Percentiles rank a stretch among this genome's conserved stretches.
Conservation (phyloP, 306 rosid species). For the Arachis stenosperma region DNA sequence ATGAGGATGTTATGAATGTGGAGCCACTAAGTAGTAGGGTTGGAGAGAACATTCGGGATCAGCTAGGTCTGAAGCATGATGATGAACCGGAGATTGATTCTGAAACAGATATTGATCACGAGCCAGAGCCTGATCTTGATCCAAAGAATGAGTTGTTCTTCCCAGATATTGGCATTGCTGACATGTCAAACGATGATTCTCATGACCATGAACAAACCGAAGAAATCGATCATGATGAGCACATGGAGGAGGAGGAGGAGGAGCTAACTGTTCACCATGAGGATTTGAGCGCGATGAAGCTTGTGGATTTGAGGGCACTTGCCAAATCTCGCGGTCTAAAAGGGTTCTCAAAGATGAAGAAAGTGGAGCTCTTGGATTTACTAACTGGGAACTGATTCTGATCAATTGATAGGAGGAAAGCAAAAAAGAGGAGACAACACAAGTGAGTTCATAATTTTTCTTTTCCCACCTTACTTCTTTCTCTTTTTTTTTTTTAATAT, state of each 20-base stretch:
- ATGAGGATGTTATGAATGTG: constrained; percentile 41
- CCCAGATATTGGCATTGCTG: constrained; percentile 51
- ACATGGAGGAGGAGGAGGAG: constrained; percentile 44
- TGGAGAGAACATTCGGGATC: constrained; percentile 46
- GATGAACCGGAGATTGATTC: constrained; percentile 43
- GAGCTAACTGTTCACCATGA: constrained; percentile 38
- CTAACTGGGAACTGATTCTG: constrained; percentile 51
- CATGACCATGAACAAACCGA: constrained; percentile 51
- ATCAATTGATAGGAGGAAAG: constrained; percentile 16
- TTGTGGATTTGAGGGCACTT: constrained; percentile 75
- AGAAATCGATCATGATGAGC: constrained; percentile 41
- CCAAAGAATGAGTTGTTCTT: constrained; percentile 46
- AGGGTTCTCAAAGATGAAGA: constrained; percentile 93
- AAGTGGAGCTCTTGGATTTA: constrained; percentile 70
- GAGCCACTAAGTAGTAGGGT: constrained; percentile 39
- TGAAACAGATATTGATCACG: constrained; percentile 35
- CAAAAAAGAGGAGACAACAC: constrained; percentile 25
- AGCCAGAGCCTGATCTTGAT: constrained; percentile 41
- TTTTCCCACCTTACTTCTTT: constrained; percentile 11
- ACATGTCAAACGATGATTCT: constrained; percentile 55
- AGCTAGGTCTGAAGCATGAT: constrained; percentile 47
- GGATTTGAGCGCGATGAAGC: constrained; percentile 70
- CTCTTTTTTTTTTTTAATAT: background rate
- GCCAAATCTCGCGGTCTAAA: constrained; percentile 83
- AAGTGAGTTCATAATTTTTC: constrained; percentile 2